phyloP scores from a whole-genome alignment of 805 yeast species.

The Candida qinlingensis region DNA sequence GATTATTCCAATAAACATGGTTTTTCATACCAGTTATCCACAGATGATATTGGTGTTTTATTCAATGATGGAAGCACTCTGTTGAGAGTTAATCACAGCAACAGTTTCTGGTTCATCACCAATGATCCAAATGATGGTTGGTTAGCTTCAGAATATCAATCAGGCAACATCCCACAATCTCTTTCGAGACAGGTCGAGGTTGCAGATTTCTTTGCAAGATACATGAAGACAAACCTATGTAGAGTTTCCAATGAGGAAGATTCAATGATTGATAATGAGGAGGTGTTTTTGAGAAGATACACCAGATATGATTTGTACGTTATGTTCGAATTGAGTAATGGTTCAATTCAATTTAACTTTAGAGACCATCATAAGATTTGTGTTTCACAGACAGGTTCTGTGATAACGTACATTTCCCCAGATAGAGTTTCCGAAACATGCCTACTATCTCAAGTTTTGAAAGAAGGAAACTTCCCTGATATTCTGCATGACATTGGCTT shows the following conservation, averaged over 20 bases:
- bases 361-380: constrained; percentile 91
- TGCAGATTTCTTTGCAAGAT: constrained; percentile 81
- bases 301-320: constrained; percentile 75
- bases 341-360: constrained; percentile 90
- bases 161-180: constrained; percentile 38
- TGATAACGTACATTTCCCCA: constrained; percentile 78
- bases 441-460: constrained; percentile 45
- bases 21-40: constrained; percentile 85
- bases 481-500: constrained; percentile 39
- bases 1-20: constrained; percentile 96
- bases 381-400: constrained; percentile 67
- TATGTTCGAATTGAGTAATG: constrained; percentile 91
- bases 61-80: constrained; percentile 84
- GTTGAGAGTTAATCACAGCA: constrained; percentile 60
- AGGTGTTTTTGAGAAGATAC: constrained; percentile 76
- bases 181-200: constrained; percentile 73
- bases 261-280: constrained; percentile 42
- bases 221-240: constrained; percentile 87
- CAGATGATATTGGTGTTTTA: constrained; percentile 84
- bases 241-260: constrained; percentile 66
- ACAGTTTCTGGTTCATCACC: constrained; percentile 59
- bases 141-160: constrained; percentile 44
- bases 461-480: constrained; percentile 42
- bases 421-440: constrained; percentile 65
- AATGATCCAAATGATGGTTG: constrained; percentile 46